Evolutionary conservation across 1,139 yeast species (phyloP).

Genomic region (Eremothecium cymbalariae): DNA sequence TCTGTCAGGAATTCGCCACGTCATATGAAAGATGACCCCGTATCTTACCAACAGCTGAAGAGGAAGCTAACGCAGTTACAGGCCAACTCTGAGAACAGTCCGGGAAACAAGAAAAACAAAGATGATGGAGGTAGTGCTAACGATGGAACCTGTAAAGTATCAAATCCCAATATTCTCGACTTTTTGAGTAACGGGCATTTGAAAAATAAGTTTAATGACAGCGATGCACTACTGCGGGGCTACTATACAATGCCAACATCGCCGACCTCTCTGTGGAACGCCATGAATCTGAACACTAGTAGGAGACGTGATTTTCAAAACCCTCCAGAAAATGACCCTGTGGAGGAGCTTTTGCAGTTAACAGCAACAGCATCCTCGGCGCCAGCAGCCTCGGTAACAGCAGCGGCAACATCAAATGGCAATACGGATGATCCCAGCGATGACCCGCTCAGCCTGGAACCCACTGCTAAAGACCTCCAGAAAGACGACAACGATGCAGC

Average conservation of each 20-base stretch:
- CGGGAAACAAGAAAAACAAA: too few relatives aligned
- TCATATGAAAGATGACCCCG: slow-evolving; percentile 15
- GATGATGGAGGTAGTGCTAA: slow-evolving; percentile 5
- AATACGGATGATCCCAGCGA: too few relatives aligned
- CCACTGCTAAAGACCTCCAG: too few relatives aligned
- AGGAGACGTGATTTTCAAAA: slow-evolving; percentile 12
- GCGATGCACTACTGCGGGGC: slow-evolving; percentile 3
- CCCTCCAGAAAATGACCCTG: slow-evolving; percentile 25
- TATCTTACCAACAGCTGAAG: slow-evolving; percentile 26
- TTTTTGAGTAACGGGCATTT: neutral
- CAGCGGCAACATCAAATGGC: slow-evolving; percentile 2
- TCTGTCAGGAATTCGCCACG: slow-evolving; percentile 12
- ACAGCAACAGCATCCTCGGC: slow-evolving; percentile 16
- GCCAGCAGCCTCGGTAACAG: slow-evolving; percentile 9
- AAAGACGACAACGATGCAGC: neutral
- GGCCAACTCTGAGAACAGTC: slow-evolving; percentile 20
- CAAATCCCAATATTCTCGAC: neutral
- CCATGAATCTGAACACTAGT: slow-evolving; percentile 3
- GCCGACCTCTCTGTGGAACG: slow-evolving; percentile 5
- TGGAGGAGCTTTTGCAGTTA: slow-evolving; percentile 27
- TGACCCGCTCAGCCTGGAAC: too few relatives aligned
- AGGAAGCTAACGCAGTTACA: slow-evolving; percentile 24
- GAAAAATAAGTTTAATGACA: neutral
- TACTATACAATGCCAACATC: slow-evolving; percentile 6
- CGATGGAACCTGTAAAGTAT: neutral